These are phyloP conservation scores for Rhodomyrtus tomentosa DNA, from an alignment of 345 rosid genomes.

Conservation along the genomic window DNA sequence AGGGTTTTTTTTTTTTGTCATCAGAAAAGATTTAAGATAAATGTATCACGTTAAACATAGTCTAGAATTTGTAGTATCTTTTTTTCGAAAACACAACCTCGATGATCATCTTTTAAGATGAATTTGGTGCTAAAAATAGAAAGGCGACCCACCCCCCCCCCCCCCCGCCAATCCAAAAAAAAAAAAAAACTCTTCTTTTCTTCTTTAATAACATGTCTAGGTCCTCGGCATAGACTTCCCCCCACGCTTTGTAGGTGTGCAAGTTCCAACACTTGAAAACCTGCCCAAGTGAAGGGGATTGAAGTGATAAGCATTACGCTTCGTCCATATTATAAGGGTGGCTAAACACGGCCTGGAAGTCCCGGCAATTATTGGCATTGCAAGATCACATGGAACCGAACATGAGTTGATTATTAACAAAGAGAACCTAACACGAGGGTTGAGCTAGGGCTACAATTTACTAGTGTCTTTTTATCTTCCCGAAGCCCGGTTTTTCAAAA, in stretches of 20 bases:
- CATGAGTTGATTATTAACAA: background rate
- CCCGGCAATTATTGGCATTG: background rate
- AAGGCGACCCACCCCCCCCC: background rate
- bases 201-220: background rate
- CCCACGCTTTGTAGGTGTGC: background rate
- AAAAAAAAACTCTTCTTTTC: background rate
- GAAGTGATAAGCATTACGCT: background rate
- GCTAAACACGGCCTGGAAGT: background rate
- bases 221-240: background rate
- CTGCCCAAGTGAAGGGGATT: background rate
- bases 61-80: no score
- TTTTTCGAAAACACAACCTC: no score
- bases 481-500: background rate
- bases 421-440: background rate
- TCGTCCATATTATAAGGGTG: background rate
- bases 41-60: no score
- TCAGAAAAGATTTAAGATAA: no score
- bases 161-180: no score
- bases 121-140: background rate
- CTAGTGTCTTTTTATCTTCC: background rate
- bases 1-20: no score
- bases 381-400: background rate
- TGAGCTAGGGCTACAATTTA: background rate
- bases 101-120: no score
- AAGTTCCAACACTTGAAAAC: background rate